These are phyloP conservation scores for Lactifluus piperatus DNA, from an alignment of 768 basidiomycete species.

Conservation along the genomic window DNA sequence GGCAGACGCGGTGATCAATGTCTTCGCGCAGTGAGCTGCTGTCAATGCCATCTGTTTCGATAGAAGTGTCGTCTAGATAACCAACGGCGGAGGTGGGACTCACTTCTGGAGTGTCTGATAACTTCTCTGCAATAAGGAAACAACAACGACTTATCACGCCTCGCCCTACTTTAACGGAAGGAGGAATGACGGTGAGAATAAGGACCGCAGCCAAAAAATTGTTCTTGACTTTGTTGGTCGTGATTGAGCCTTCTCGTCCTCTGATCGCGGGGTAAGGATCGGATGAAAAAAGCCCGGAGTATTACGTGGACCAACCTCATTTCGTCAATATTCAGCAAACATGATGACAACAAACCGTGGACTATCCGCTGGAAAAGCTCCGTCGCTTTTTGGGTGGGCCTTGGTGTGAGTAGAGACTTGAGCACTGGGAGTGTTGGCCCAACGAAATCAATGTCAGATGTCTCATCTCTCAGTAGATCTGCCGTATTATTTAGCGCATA, in stretches of 20 bases:
- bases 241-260: constrained; percentile 68
- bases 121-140: constrained; percentile 74
- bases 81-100: constrained; percentile 13
- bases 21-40: constrained; percentile 85
- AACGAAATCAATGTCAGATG: constrained; percentile 66
- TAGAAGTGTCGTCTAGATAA: background rate
- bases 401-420: constrained; percentile 61
- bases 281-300: background rate
- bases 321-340: constrained; percentile 79
- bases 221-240: constrained; percentile 78
- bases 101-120: constrained; percentile 64
- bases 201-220: constrained; percentile 84
- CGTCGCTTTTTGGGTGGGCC: constrained; percentile 34
- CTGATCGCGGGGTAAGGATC: constrained; percentile 32
- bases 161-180: constrained; percentile 56
- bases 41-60: constrained; percentile 62
- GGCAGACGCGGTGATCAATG: constrained; percentile 64
- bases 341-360: constrained; percentile 79
- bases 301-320: constrained; percentile 61
- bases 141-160: constrained; percentile 78
- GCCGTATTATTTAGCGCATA: constrained; percentile 10
- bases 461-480: constrained; percentile 86
- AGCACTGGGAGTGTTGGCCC: constrained; percentile 74
- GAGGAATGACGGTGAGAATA: constrained; percentile 70
- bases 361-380: constrained; percentile 52